phyloP scores from a whole-genome alignment of 768 basidiomycete species.

The Leccinum subgranulosum region DNA sequence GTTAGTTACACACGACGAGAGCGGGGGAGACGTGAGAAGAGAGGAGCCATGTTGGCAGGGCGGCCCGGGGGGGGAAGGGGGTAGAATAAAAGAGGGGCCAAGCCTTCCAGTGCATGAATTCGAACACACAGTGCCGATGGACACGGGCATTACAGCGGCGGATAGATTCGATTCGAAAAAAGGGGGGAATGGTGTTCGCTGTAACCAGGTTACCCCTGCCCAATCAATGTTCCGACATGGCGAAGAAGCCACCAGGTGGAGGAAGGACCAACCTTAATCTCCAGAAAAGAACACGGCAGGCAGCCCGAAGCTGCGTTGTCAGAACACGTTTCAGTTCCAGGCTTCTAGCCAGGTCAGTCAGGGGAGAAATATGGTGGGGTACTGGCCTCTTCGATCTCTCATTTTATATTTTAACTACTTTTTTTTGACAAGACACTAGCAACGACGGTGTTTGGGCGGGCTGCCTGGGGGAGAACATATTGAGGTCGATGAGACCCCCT shows the following conservation, averaged over 20 bases:
- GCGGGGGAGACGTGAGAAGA: not conserved
- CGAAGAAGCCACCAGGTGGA: not conserved
- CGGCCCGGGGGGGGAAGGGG: too few species aligned
- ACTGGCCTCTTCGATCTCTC: not conserved
- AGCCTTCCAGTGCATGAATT: not conserved
- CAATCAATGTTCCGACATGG: not conserved
- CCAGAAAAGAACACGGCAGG: not conserved
- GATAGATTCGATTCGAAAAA: not conserved
- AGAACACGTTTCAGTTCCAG: conserved; percentile 1
- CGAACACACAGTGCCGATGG: not conserved
- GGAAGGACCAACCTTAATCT: not conserved
- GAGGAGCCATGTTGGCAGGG: not conserved
- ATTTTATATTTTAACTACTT: not conserved
- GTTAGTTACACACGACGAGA: not conserved
- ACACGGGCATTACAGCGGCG: not conserved
- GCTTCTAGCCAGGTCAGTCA: not conserved
- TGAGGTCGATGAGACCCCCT: conserved; percentile 3
- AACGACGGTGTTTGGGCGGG: not conserved
- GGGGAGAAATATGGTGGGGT: not conserved
- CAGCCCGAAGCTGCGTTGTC: not conserved
- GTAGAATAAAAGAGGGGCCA: not conserved
- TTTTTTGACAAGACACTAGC: not conserved
- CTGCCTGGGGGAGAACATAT: not conserved
- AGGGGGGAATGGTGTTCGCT: not conserved
- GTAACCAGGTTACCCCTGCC: not conserved